phyloP scores from a whole-genome alignment of 257 asterid species.

The Ligustrum vulgare region DNA sequence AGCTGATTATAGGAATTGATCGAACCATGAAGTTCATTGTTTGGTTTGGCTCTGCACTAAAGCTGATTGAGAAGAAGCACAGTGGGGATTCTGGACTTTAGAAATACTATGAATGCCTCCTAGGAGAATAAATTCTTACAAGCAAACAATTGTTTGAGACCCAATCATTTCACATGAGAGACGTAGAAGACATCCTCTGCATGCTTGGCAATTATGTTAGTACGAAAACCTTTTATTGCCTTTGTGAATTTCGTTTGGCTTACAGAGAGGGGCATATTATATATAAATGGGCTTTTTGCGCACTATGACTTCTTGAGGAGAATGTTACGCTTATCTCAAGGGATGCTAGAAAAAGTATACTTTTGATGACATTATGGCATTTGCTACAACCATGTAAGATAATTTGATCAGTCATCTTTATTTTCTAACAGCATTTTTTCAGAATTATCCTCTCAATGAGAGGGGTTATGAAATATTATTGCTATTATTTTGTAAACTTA shows the following conservation, averaged over 20 bases:
- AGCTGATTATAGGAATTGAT: background rate
- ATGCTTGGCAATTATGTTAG: too few species aligned
- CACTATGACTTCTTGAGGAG: background rate
- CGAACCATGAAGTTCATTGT: background rate
- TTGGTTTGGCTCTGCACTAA: background rate
- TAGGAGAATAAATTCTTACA: background rate
- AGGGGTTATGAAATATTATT: background rate
- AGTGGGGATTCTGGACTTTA: background rate
- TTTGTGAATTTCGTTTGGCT: background rate
- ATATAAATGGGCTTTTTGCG: background rate
- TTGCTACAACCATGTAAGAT: background rate
- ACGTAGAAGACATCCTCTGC: background rate
- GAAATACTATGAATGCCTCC: background rate
- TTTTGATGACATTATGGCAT: background rate
- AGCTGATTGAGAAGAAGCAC: background rate
- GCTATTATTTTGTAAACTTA: background rate
- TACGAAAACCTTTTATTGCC: too few species aligned
- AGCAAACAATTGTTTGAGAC: background rate
- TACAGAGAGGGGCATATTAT: background rate
- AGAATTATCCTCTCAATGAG: background rate
- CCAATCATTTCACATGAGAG: background rate
- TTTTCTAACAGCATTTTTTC: background rate
- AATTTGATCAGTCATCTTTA: background rate
- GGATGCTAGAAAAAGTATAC: background rate
- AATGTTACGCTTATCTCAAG: background rate